phyloP scores from a whole-genome alignment of 176 grass and related monocot genomes.

The Olyra latifolia region DNA sequence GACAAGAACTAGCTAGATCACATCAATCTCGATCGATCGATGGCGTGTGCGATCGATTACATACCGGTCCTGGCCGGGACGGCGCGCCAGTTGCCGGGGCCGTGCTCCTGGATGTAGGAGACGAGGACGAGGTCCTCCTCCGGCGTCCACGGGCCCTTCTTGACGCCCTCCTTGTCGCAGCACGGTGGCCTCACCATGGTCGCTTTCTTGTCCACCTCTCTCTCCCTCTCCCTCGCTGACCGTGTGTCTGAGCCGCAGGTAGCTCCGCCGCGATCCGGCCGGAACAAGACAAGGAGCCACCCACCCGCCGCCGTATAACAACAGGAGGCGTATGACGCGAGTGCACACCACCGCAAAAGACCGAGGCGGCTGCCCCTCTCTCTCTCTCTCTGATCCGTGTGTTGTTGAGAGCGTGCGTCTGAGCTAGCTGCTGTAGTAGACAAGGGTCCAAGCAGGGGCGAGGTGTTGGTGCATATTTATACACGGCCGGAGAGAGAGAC shows the following conservation, averaged over 20 bases:
- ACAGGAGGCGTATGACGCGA: constrained; percentile 23
- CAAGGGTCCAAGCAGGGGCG: constrained; percentile 33
- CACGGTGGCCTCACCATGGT: constrained; percentile 88
- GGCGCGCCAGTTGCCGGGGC: constrained; percentile 82
- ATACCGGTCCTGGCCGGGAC: constrained; percentile 65
- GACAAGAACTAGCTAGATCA: background rate
- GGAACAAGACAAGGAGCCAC: background rate
- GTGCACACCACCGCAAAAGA: background rate
- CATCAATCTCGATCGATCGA: background rate
- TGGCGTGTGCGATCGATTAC: background rate
- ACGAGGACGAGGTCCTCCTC: constrained; percentile 94
- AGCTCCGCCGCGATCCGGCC: background rate
- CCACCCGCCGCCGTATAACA: constrained; percentile 31
- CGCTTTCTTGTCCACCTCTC: background rate
- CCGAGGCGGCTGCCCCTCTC: background rate
- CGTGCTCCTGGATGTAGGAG: constrained; percentile 89
- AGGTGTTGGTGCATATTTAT: constrained; percentile 44
- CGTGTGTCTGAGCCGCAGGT: too few relatives aligned
- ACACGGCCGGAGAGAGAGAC: background rate
- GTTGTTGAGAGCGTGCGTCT: background rate
- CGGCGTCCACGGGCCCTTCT: constrained; percentile 94
- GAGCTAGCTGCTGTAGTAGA: background rate
- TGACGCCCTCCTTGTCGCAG: constrained; percentile 85
- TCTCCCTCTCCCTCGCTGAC: background rate
- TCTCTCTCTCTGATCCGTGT: background rate